These are phyloP conservation scores for Xerocomellus chrysenteron DNA, from an alignment of 768 basidiomycete genomes.

Conservation along the genomic window DNA sequence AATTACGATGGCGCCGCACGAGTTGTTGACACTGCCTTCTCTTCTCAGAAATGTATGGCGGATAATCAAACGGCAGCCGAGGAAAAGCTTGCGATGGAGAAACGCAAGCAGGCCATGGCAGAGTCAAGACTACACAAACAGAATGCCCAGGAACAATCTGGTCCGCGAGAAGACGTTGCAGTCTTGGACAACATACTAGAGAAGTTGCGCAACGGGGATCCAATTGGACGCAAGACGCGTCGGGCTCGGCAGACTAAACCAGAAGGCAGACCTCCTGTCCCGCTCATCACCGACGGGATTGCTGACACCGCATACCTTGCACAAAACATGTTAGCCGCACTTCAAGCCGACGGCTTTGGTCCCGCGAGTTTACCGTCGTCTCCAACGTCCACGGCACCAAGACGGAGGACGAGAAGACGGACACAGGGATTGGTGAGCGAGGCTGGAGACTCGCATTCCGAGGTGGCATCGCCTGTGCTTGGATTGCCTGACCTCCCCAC, in stretches of 20 bases:
- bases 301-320: slow-evolving; percentile 53
- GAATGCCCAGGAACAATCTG: slow-evolving; percentile 43
- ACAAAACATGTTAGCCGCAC: slow-evolving; percentile 69
- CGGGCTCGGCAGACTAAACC: slow-evolving; percentile 42
- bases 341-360: slow-evolving; percentile 69
- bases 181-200: slow-evolving; percentile 72
- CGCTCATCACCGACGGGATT: slow-evolving; percentile 28
- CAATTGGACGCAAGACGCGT: slow-evolving; percentile 54
- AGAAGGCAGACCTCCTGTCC: slow-evolving; percentile 30
- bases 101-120: slow-evolving; percentile 65
- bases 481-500: slow-evolving; percentile 27
- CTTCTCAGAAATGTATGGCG: slow-evolving; percentile 75
- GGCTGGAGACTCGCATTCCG: slow-evolving; percentile 31
- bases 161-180: slow-evolving; percentile 50
- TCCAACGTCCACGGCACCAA: slow-evolving; percentile 39
- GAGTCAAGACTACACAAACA: slow-evolving; percentile 57
- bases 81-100: slow-evolving; percentile 65
- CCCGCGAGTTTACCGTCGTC: slow-evolving; percentile 44
- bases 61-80: slow-evolving; percentile 78
- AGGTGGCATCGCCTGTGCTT: slow-evolving; percentile 23
- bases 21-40: slow-evolving; percentile 2
- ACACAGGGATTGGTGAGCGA: slow-evolving; percentile 38
- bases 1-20: background rate
- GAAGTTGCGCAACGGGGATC: slow-evolving; percentile 69
- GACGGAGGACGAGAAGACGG: slow-evolving; percentile 30